Base-by-base conservation (phyloP, 352 stramenopile genomes). In the Pythium pectinolyticum region DNA sequence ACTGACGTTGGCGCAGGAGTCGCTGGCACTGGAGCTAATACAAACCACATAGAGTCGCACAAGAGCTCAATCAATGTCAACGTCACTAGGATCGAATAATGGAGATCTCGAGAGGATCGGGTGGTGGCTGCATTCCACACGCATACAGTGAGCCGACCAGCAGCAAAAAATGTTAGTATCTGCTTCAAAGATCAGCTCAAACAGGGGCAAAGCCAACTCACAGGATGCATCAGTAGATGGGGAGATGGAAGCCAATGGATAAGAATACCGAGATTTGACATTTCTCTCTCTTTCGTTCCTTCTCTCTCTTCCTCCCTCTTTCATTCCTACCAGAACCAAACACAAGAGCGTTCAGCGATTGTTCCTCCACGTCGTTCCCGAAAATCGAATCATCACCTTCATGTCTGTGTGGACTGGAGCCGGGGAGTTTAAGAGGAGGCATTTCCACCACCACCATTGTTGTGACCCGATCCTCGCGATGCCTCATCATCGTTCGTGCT, bases 401-500 rank as follows among this genome's bases (percentile, higher is more conserved):
- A 41, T 12, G 11, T n/a, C n/a, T n/a, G n/a, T n/a, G n/a, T n/a
- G n/a, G n/a, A n/a, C 28, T 27, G 27, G 41, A 48, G 40, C 40
- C n/a, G 20, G 17, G 4, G 20, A 19, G 37, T 34, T 9, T 79
- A 84, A 2, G 77, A 74, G 30, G 75, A 74, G 53, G 74, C 72
- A 50, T 78, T 77, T 51, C 72, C 69, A 63, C 74, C 70, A 51
- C 39, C 50, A 35, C 73, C 63, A 22, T 56, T 53, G 45, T 52
- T 57, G 30, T 46, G 57, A 48, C 70, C 52, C 19, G 61, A 49
- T 57, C 55, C 59, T 39, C 57, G 68, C 46, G 53, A 62, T 27
- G 67, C 57, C 35, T 67, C 45, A 47, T 70, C 77, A 47, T 68
- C 70, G 61, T 67, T 80, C 54, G 74, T 68, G 63, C 69, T 56